Conservation (phyloP, 305 asterid genomes). For the Fraxinus albicans region DNA sequence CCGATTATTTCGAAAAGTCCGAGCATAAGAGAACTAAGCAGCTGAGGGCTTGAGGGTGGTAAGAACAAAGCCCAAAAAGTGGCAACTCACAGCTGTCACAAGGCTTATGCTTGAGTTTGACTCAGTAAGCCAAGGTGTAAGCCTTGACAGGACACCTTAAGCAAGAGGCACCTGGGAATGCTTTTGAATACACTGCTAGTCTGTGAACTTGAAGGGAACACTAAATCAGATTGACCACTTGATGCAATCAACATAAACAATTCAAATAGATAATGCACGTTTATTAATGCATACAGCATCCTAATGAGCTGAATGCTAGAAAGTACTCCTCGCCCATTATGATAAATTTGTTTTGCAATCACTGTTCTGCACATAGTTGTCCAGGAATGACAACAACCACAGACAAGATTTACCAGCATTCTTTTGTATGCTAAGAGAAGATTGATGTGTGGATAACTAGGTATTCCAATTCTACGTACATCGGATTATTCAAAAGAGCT, state of each 20-base stretch:
- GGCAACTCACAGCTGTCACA: not conserved
- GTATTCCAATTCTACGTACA: not conserved
- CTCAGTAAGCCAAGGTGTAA: not conserved
- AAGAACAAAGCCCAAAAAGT: not conserved
- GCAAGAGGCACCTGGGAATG: not conserved
- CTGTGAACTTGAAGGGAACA: not conserved
- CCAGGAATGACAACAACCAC: not conserved
- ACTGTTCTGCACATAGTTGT: not conserved
- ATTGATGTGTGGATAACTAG: not conserved
- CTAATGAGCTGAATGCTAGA: slow-evolving; percentile 11
- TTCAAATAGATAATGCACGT: not conserved
- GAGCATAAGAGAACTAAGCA: not conserved
- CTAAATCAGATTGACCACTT: slow-evolving; percentile 1
- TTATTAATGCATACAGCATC: slow-evolving; percentile 5
- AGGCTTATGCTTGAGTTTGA: not conserved
- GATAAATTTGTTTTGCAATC: not conserved
- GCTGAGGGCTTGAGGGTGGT: not conserved
- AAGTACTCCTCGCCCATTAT: not conserved
- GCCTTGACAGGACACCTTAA: not conserved
- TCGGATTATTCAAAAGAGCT: slow-evolving; percentile 1
- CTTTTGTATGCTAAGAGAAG: not conserved
- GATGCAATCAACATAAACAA: slow-evolving; percentile 4
- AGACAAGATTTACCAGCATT: not conserved
- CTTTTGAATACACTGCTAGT: not conserved
- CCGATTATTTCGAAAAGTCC: too few species aligned